phyloP scores from a whole-genome alignment of 2,329 filamentous ascomycete genomes.

The Xylariales sp. region DNA sequence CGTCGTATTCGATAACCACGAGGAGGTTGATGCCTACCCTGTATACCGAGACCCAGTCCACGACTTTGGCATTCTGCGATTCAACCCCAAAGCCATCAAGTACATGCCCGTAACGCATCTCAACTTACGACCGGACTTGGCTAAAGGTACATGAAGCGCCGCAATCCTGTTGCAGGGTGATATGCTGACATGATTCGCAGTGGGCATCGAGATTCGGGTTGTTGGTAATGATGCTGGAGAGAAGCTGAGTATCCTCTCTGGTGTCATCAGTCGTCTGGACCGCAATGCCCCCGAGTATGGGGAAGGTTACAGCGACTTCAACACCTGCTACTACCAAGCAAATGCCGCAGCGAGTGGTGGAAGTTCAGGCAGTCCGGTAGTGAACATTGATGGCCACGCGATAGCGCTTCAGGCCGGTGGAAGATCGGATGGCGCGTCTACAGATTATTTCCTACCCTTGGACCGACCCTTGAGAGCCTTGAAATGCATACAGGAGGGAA shows the following conservation, averaged over 20 bases:
- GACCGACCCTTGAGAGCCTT: constrained; percentile 86
- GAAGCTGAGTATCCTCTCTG: constrained; percentile 95
- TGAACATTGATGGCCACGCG: constrained; percentile 89
- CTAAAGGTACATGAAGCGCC: constrained; percentile 47
- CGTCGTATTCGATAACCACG: constrained; percentile 97
- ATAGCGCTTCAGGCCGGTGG: constrained; percentile 93
- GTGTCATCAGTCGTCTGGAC: constrained; percentile 93
- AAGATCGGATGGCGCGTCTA: constrained; percentile 88
- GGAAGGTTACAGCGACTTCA: constrained; percentile 98
- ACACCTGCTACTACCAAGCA: constrained; percentile 92
- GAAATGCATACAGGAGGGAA: constrained; percentile 73
- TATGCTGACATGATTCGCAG: constrained; percentile 32
- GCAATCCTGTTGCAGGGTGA: neutral
- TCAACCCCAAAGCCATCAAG: constrained; percentile 92
- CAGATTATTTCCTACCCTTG: constrained; percentile 93
- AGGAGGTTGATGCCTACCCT: constrained; percentile 90
- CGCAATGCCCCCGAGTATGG: constrained; percentile 97
- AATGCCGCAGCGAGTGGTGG: constrained; percentile 95
- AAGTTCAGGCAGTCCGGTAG: constrained; percentile 96
- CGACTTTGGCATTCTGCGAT: constrained; percentile 95
- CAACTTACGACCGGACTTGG: constrained; percentile 76
- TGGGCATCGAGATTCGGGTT: constrained; percentile 91
- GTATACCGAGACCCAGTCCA: constrained; percentile 98
- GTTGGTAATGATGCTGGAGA: constrained; percentile 98
- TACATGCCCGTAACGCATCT: constrained; percentile 89